Conservation (phyloP, 2,329 filamentous ascomycete genomes). For the Annulohypoxylon truncatum region DNA sequence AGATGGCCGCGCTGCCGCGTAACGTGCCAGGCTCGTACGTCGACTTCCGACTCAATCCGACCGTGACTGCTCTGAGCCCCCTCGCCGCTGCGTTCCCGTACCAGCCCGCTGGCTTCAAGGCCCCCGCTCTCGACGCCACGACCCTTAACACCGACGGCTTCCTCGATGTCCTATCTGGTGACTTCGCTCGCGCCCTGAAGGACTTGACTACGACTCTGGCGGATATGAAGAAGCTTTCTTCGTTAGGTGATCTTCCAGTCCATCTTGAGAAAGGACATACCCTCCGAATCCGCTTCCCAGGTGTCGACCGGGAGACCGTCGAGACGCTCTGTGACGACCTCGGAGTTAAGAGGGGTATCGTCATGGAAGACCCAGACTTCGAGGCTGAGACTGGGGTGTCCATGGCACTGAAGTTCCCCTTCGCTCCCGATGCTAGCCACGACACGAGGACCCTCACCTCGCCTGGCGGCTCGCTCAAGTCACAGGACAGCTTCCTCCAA, state of each 20-base stretch:
- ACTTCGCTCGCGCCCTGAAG: slow-evolving; percentile 88
- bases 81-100: slow-evolving; percentile 68
- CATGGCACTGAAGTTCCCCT: slow-evolving; percentile 86
- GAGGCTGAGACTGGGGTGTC: slow-evolving; percentile 73
- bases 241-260: slow-evolving; percentile 86
- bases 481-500: slow-evolving; percentile 49
- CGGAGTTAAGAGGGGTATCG: slow-evolving; percentile 81
- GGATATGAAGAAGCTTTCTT: slow-evolving; percentile 81
- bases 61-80: slow-evolving; percentile 86
- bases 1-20: slow-evolving; percentile 70
- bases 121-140: slow-evolving; percentile 58
- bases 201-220: slow-evolving; percentile 83
- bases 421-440: slow-evolving; percentile 69
- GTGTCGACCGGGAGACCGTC: slow-evolving; percentile 85
- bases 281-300: slow-evolving; percentile 87
- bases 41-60: slow-evolving; percentile 89
- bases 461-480: slow-evolving; percentile 61
- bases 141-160: slow-evolving; percentile 86
- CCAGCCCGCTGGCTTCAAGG: slow-evolving; percentile 53
- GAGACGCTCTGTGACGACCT: slow-evolving; percentile 88
- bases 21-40: slow-evolving; percentile 79
- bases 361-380: slow-evolving; percentile 82
- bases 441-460: slow-evolving; percentile 54
- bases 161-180: slow-evolving; percentile 83
- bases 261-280: slow-evolving; percentile 74